These are phyloP conservation scores for Plectosphaerella plurivora DNA, from an alignment of 2,329 filamentous ascomycete genomes.

Conservation along the genomic window DNA sequence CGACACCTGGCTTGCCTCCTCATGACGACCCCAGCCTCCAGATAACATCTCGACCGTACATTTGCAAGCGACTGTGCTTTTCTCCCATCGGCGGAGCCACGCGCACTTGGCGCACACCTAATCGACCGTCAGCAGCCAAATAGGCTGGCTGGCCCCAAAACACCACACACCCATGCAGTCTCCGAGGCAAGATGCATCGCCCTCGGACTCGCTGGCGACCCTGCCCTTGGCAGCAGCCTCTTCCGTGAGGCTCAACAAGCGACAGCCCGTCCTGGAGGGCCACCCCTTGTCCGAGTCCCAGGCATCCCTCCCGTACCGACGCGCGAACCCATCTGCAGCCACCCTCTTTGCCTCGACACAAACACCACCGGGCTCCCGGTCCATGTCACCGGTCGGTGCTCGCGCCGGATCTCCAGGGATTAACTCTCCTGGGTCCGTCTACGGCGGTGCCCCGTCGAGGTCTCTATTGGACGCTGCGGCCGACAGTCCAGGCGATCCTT, in stretches of 20 bases:
- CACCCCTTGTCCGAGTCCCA: slow-evolving; percentile 47
- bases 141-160: not conserved
- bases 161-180: slow-evolving; percentile 59
- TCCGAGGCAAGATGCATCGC: slow-evolving; percentile 57
- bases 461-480: slow-evolving; percentile 38
- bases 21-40: not conserved
- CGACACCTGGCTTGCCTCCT: not conserved
- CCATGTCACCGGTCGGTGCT: slow-evolving; percentile 58
- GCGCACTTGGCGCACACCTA: not conserved
- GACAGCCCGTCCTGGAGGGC: slow-evolving; percentile 48
- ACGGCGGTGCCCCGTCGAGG: slow-evolving; percentile 40
- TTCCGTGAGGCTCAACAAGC: slow-evolving; percentile 55
- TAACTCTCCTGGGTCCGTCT: slow-evolving; percentile 54
- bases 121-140: not conserved
- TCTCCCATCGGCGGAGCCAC: too few relatives aligned
- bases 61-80: not conserved
- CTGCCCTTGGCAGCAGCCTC: slow-evolving; percentile 60
- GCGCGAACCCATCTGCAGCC: slow-evolving; percentile 54
- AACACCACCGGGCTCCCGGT: slow-evolving; percentile 63
- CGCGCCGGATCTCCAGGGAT: slow-evolving; percentile 50
- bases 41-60: not conserved
- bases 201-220: slow-evolving; percentile 64
- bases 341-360: slow-evolving; percentile 62
- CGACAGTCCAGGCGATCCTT: slow-evolving; percentile 47
- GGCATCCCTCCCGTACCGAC: slow-evolving; percentile 46